These are phyloP conservation scores for Eucalyptus sp. DNA, from an alignment of 345 rosid species.

Conservation along the genomic window DNA sequence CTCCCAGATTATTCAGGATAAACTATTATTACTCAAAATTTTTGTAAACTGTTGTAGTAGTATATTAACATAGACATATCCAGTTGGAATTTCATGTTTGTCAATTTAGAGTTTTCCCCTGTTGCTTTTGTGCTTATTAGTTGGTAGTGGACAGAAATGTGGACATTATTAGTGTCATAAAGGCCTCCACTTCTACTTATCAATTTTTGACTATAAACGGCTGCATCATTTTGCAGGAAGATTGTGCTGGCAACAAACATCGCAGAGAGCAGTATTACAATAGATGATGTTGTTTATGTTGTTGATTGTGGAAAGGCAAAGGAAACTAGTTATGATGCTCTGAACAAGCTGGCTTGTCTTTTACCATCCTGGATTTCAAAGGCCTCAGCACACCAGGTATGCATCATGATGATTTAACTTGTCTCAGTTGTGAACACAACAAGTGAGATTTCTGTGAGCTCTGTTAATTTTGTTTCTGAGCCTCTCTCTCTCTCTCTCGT, in stretches of 20 bases:
- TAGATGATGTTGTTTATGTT: constrained; percentile 96
- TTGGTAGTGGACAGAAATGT: background rate
- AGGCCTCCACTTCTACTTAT: background rate
- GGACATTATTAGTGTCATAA: background rate
- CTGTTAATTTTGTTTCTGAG: background rate
- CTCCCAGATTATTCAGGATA: background rate
- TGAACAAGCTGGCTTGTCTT: constrained; percentile 90
- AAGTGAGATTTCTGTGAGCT: background rate
- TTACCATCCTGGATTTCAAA: constrained; percentile 95
- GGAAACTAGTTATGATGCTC: constrained; percentile 97
- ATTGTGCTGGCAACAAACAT: constrained; percentile 91
- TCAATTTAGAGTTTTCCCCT: background rate
- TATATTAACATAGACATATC: background rate
- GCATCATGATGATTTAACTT: background rate
- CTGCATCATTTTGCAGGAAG: constrained; percentile 35
- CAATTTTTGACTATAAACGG: background rate
- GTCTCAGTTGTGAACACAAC: background rate
- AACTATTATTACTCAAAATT: background rate
- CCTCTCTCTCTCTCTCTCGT: background rate
- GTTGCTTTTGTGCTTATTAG: background rate
- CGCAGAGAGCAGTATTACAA: constrained; percentile 96
- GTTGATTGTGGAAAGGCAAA: constrained; percentile 96
- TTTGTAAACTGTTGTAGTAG: background rate
- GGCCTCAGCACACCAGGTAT: constrained; percentile 95
- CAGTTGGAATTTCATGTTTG: background rate